These are phyloP conservation scores for Penicillium sp. DNA, from an alignment of 2,329 filamentous ascomycete species.

Conservation along the genomic window DNA sequence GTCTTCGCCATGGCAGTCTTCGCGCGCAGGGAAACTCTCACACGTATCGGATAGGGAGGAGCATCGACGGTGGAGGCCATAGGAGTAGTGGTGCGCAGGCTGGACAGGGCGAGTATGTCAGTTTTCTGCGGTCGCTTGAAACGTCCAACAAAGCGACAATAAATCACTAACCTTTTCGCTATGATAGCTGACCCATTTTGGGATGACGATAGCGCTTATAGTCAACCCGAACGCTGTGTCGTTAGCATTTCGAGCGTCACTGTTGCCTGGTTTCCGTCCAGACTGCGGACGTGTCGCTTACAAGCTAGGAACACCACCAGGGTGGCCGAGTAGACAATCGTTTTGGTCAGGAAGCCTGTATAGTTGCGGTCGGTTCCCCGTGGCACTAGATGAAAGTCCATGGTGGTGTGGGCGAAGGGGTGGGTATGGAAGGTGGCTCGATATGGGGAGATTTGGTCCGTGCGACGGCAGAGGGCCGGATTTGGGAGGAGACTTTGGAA, in stretches of 20 bases:
- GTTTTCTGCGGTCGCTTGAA: neutral
- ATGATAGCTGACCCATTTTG: constrained; percentile 50
- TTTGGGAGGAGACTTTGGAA: neutral
- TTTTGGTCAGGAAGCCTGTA: constrained; percentile 50
- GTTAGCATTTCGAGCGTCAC: neutral
- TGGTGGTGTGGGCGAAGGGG: constrained; percentile 6
- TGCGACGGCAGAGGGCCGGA: neutral
- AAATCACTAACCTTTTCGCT: constrained; percentile 39
- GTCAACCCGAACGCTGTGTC: constrained; percentile 45
- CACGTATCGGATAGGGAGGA: constrained; percentile 62
- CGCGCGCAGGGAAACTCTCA: constrained; percentile 62
- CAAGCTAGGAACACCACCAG: constrained; percentile 47
- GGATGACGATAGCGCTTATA: constrained; percentile 47
- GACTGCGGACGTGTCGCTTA: constrained; percentile 22
- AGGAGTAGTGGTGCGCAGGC: constrained; percentile 61
- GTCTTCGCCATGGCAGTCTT: constrained; percentile 66
- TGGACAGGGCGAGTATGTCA: constrained; percentile 6
- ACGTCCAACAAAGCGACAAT: neutral
- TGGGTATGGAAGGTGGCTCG: neutral
- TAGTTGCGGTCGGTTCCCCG: constrained; percentile 46
- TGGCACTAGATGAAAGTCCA: constrained; percentile 47
- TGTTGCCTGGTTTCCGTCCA: neutral
- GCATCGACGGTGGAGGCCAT: constrained; percentile 81
- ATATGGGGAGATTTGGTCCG: constrained; percentile 10
- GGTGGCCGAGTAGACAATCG: constrained; percentile 47